A percentile compares a stretch with the other conserved stretches of the same genome.
phyloP scores from a whole-genome alignment of 805 yeast genomes.

The Candida takata region DNA sequence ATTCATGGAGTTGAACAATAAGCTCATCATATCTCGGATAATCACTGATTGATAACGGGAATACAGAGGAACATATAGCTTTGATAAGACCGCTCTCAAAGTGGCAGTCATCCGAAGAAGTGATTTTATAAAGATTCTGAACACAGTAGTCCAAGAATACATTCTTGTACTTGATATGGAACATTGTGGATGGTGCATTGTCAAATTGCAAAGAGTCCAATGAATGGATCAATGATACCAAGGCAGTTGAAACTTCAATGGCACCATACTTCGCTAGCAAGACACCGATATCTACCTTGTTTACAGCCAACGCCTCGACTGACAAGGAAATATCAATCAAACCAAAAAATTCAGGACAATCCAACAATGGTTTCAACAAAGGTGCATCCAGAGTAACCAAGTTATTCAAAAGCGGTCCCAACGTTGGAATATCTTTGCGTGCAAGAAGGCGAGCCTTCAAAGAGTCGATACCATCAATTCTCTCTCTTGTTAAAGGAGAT shows the following conservation, averaged over 20 bases:
- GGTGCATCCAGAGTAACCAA: slow-evolving; percentile 23
- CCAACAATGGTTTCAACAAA: slow-evolving; percentile 25
- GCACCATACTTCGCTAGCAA: slow-evolving; percentile 12
- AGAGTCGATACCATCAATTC: slow-evolving; percentile 17
- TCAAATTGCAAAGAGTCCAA: slow-evolving; percentile 18
- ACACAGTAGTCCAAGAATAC: slow-evolving; percentile 14
- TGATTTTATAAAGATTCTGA: slow-evolving; percentile 16
- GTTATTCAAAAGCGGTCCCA: slow-evolving; percentile 16
- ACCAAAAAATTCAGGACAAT: slow-evolving; percentile 21
- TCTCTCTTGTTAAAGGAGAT: slow-evolving; percentile 21
- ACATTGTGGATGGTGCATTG: slow-evolving; percentile 21
- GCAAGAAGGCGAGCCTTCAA: slow-evolving; percentile 6
- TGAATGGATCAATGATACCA: slow-evolving; percentile 14
- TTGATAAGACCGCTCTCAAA: slow-evolving; percentile 7
- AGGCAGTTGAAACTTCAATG: slow-evolving; percentile 9
- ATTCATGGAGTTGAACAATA: slow-evolving; percentile 11
- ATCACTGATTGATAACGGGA: slow-evolving; percentile 22
- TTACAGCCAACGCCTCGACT: slow-evolving; percentile 28
- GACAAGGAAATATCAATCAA: slow-evolving; percentile 22
- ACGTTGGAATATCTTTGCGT: slow-evolving; percentile 4
- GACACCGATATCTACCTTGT: slow-evolving; percentile 17
- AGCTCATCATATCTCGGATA: slow-evolving; percentile 22
- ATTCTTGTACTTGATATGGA: slow-evolving; percentile 20
- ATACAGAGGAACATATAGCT: slow-evolving; percentile 10
- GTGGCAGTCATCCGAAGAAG: slow-evolving; percentile 9